Evolutionary conservation across 495 filamentous ascomycete genomes (phyloP).

Genomic region (Choiromyces venosus): DNA sequence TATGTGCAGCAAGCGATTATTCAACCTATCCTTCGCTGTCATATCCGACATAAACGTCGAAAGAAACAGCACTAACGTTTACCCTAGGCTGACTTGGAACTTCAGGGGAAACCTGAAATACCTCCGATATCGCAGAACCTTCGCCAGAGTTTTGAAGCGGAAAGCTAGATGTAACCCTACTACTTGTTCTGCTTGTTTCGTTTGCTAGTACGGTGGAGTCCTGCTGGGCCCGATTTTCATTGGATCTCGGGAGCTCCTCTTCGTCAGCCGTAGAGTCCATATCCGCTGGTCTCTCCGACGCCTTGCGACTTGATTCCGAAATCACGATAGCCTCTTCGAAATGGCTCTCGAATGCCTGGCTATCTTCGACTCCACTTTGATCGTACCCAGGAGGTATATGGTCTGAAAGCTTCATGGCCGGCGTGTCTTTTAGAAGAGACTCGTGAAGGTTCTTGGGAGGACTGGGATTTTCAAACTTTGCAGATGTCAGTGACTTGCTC

Average conservation of each 20-base stretch:
- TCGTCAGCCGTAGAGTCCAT: conserved; percentile 30
- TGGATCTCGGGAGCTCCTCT: conserved; percentile 14
- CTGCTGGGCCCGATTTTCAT: background rate
- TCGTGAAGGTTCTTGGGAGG: conserved; percentile 16
- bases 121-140: background rate
- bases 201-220: background rate
- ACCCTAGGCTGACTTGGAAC: background rate
- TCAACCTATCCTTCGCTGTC: background rate
- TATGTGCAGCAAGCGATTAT: background rate
- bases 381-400: background rate
- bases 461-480: conserved; percentile 27
- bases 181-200: background rate
- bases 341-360: conserved; percentile 5
- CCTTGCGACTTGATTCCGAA: background rate
- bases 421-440: conserved; percentile 10
- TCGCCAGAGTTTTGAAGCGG: background rate
- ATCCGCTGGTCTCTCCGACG: background rate
- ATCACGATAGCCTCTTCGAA: conserved; percentile 11
- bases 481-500: background rate
- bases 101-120: background rate
- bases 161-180: background rate
- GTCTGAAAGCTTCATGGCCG: background rate
- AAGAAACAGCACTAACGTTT: background rate
- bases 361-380: conserved; percentile 3
- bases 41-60: background rate